These are phyloP conservation scores for Scheffersomyces lignicola DNA, from an alignment of 1,139 yeast species.

Conservation along the genomic window DNA sequence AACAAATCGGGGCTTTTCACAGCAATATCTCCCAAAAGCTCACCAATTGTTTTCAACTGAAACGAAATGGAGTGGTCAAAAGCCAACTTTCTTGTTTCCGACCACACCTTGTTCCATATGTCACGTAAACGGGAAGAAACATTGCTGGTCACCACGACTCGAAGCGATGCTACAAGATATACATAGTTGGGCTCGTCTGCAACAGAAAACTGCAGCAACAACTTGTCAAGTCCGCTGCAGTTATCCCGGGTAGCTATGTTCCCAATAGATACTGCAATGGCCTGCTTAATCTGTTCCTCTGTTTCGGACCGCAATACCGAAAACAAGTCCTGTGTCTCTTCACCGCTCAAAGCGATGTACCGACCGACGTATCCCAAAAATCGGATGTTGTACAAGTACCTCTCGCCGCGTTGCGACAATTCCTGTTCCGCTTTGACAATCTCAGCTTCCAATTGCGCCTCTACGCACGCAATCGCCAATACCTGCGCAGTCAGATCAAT, in stretches of 20 bases:
- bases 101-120: constrained; percentile 20
- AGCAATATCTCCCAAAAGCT: constrained; percentile 27
- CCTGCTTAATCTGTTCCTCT: constrained; percentile 42
- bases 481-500: constrained; percentile 33
- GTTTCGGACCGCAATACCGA: constrained; percentile 10
- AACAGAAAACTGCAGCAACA: constrained; percentile 5
- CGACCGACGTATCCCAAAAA: constrained; percentile 49
- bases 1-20: constrained; percentile 15
- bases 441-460: constrained; percentile 28
- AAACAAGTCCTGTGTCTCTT: constrained; percentile 9
- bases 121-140: constrained; percentile 11
- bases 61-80: constrained; percentile 13
- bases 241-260: constrained; percentile 25
- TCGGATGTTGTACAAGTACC: constrained; percentile 29
- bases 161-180: constrained; percentile 36
- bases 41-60: constrained; percentile 34
- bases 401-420: constrained; percentile 14
- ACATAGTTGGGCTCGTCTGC: constrained; percentile 20
- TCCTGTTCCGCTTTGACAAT: constrained; percentile 30
- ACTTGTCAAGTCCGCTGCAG: background rate
- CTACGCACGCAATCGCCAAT: constrained; percentile 41
- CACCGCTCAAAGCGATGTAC: constrained; percentile 1
- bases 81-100: constrained; percentile 13
- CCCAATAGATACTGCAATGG: constrained; percentile 58
- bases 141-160: constrained; percentile 14